Base-by-base conservation (phyloP, 257 asterid genomes). In the Penstemon newberryi region DNA sequence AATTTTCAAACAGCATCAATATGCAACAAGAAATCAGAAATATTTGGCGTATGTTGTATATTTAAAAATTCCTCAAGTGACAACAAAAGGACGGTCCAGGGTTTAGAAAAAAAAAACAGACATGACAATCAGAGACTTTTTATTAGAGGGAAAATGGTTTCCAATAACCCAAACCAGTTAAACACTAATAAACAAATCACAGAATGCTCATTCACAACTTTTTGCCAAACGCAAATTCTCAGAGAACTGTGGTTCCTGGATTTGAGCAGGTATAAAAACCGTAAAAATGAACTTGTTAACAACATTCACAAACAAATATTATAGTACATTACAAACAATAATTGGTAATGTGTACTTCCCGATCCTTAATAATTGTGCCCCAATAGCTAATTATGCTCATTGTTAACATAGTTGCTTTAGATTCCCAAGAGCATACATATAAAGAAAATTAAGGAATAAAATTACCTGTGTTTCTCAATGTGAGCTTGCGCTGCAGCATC, bases 381-480 rank as follows among this genome's bases (percentile, higher is more conserved):
- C 54, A 46, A 46, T 46, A 46, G 10, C 11, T 3, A 60, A 43
- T 15, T 37, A 63, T 60, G 15, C 50, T 13, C 33, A 25, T 25
- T 25, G 33, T 25, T 25, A 25, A 25, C 33, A 1, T 25, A 25
- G 33, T 25, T 25, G 33, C 33, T 25, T 25, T 25, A 25, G 33
- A 25, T 25, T 25, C 33, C 33, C 33, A 25, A 2, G 33, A 25
- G 33, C 33, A 25, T 25, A 25, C 33, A 25, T 39, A 60, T 44
- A 66, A 52, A 63, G 65, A 56, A 50, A 68, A 58, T 9, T 50
- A 44, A 60, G 7, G n/a, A 9, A 65, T 39, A 46, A 46, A 33
- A 51, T 19, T 78, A 94, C 99, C 96, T 84, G 78, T 94, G 96
- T 79, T 87, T 94, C 19, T 86, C 95, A 73, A 91, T 91, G 69